Conservation (phyloP, 1,139 yeast species). For the Geotrichum candidum region DNA sequence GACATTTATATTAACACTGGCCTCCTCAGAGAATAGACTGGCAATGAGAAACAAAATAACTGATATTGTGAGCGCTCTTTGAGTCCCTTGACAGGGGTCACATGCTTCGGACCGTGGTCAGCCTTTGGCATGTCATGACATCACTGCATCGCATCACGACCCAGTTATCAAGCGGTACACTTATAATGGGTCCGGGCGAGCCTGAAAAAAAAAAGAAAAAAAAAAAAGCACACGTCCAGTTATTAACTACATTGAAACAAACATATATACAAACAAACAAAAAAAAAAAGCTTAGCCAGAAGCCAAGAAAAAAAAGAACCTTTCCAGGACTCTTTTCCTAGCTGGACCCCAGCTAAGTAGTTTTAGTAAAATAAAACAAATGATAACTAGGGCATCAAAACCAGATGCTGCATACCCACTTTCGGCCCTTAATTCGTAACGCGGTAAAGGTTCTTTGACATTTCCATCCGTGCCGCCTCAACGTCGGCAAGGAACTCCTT, state of each 20-base stretch:
- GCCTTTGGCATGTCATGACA: too few species aligned
- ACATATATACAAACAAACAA: background rate
- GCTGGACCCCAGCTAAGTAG: background rate
- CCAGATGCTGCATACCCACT: background rate
- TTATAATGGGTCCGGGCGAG: background rate
- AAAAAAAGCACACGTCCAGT: background rate
- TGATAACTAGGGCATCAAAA: background rate
- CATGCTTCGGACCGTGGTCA: too few species aligned
- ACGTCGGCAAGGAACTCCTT: constrained; percentile 23
- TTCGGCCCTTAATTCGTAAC: background rate
- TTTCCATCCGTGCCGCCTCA: constrained; percentile 18
- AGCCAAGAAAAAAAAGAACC: background rate
- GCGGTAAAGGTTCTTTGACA: constrained; percentile 12
- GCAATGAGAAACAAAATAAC: too few species aligned
- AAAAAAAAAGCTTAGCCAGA: background rate
- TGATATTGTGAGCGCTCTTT: too few species aligned
- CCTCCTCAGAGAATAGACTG: too few species aligned
- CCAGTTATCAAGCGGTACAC: background rate
- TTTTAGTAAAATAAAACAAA: background rate
- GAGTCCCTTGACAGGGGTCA: too few species aligned
- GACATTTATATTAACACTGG: too few species aligned
- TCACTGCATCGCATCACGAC: background rate
- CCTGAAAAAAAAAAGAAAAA: background rate
- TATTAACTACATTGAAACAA: background rate
- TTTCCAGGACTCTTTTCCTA: background rate